phyloP scores from a whole-genome alignment of 2,329 filamentous ascomycete genomes.

The Blumeriella jaapii region DNA sequence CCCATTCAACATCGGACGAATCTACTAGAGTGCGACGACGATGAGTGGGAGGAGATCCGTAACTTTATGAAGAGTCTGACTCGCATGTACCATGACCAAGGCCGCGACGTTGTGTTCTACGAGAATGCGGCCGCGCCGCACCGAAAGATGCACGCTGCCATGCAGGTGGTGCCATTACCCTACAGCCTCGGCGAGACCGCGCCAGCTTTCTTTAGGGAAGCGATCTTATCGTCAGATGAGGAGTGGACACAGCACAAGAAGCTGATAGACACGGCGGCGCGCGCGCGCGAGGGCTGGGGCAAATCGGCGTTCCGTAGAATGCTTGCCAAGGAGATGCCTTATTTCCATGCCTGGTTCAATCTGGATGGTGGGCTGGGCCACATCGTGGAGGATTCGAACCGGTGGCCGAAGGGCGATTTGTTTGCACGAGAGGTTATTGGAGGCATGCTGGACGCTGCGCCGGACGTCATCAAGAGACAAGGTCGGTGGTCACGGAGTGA shows the following conservation, averaged over 20 bases:
- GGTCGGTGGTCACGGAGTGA: slow-evolving; percentile 64
- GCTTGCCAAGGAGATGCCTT: slow-evolving; percentile 92
- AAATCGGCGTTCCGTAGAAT: slow-evolving; percentile 70
- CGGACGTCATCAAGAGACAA: slow-evolving; percentile 79
- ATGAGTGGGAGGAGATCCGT: slow-evolving; percentile 97
- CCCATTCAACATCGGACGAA: slow-evolving; percentile 81
- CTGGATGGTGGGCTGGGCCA: slow-evolving; percentile 89
- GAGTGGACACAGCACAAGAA: slow-evolving; percentile 96
- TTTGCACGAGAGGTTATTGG: slow-evolving; percentile 89
- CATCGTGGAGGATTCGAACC: slow-evolving; percentile 72
- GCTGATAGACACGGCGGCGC: slow-evolving; percentile 73
- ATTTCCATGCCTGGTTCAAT: slow-evolving; percentile 95
- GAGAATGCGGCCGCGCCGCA: slow-evolving; percentile 83
- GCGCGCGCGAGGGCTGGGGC: slow-evolving; percentile 56
- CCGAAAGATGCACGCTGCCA: slow-evolving; percentile 69
- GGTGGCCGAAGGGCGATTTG: slow-evolving; percentile 84
- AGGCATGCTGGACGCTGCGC: slow-evolving; percentile 77
- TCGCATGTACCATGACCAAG: slow-evolving; percentile 87
- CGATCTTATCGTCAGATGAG: slow-evolving; percentile 75
- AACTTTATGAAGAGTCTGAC: slow-evolving; percentile 98
- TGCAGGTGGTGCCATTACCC: slow-evolving; percentile 78
- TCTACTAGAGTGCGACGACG: slow-evolving; percentile 93
- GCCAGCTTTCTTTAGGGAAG: slow-evolving; percentile 90
- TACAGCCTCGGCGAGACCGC: slow-evolving; percentile 85
- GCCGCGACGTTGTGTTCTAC: slow-evolving; percentile 90